Conservation (phyloP, 768 basidiomycete species). For the Boletus subparvulus region DNA sequence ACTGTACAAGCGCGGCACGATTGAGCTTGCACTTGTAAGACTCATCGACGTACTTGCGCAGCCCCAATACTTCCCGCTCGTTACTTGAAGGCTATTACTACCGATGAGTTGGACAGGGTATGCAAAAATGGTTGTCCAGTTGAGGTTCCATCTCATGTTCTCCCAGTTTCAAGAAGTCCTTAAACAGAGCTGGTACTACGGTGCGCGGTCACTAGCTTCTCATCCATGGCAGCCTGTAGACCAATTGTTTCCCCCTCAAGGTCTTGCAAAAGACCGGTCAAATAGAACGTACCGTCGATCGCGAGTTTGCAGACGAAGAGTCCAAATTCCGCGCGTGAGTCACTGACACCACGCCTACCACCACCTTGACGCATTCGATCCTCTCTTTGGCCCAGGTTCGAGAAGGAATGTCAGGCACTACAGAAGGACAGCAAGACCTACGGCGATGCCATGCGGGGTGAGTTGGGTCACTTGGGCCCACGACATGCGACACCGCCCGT, state of each 20-base stretch:
- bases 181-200: conserved; percentile 90
- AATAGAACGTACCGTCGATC: conserved; percentile 92
- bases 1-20: neutral
- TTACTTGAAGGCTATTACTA: neutral
- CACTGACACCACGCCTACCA: neutral
- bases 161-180: conserved; percentile 85
- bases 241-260: conserved; percentile 37
- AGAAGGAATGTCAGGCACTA: conserved; percentile 91
- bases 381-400: conserved; percentile 56
- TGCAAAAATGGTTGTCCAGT: neutral
- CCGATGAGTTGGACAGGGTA: conserved; percentile 61
- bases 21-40: neutral
- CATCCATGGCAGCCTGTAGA: conserved; percentile 1
- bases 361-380: neutral
- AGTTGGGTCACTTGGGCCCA: conserved; percentile 20
- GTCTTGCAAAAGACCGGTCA: conserved; percentile 98
- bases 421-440: conserved; percentile 97
- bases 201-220: conserved; percentile 41
- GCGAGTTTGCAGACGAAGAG: conserved; percentile 92
- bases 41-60: neutral
- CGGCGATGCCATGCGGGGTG: conserved; percentile 91
- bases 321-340: conserved; percentile 84
- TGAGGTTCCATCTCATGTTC: neutral
- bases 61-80: neutral
- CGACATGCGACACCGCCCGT: neutral